A percentile compares a stretch with the other conserved stretches of the same genome.
Conservation (phyloP, 768 basidiomycete species). For the Mrakia blollopis region DNA sequence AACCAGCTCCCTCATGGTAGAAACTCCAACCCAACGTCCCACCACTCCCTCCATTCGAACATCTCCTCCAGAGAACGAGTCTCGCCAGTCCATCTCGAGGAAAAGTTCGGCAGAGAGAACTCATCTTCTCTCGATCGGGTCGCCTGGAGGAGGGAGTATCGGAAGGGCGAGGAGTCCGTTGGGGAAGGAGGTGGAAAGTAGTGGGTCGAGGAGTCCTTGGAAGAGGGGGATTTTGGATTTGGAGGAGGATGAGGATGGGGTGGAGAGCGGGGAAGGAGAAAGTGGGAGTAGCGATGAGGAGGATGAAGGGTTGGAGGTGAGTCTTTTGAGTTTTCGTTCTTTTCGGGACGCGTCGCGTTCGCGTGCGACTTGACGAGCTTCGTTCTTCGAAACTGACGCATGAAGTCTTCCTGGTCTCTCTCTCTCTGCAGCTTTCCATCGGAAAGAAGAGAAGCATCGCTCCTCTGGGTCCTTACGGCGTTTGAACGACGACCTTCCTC, state of each 20-base stretch:
- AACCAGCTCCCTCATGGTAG: not conserved
- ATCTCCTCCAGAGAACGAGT: not conserved
- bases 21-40: not conserved
- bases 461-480: not conserved
- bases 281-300: not conserved
- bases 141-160: not conserved
- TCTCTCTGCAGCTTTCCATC: not conserved
- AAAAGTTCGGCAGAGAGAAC: not conserved
- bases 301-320: constrained; percentile 11
- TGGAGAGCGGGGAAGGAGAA: not conserved
- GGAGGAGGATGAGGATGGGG: not conserved
- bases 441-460: not conserved
- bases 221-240: not conserved
- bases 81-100: not conserved
- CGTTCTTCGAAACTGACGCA: not conserved
- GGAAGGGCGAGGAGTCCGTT: constrained; percentile 9
- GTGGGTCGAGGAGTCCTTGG: constrained; percentile 6
- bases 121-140: not conserved
- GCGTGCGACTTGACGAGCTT: not conserved
- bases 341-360: not conserved
- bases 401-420: not conserved
- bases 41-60: not conserved
- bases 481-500: too few relatives aligned
- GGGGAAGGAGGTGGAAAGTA: constrained; percentile 5
- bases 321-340: not conserved